Base-by-base conservation (phyloP, 305 asterid species). In the Fraxinus greggii region DNA sequence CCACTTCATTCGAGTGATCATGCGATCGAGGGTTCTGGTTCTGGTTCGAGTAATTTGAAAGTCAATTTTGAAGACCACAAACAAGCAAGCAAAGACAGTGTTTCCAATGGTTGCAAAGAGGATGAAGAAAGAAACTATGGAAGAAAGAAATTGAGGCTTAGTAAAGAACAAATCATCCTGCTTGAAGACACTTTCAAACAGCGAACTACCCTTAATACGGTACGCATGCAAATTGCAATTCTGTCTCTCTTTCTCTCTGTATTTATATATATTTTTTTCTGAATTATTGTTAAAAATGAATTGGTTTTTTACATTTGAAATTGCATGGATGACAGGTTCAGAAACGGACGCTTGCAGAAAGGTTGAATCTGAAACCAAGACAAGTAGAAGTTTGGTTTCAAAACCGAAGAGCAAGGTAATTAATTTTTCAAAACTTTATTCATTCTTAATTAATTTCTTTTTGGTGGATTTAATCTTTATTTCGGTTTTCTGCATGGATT, bases 101-200 rank as follows among this genome's bases (percentile, higher is more conserved):
- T 1, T 40, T 28, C n/a, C 26, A 28, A 65, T 29, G 31, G 61
- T 26, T 77, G 85, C 72, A 77, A 61, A 23, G 82, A 80, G 2
- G 84, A 83, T 1, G 81, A 83, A 8, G 80, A 56, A 38, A 61
- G 51, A 4, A 82, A 79, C 33, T 69, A 51, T 23, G 59, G 77
- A 48, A 83, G 92, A 45, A 91, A 90, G 80, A 92, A 92, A 80
- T 21, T 91, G 83, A 90, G 92, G 89, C 92, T 91, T 48, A 82
- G 87, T 17, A 84, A 78, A 82, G 90, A 89, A 51, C 93, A 91
- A 42, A 67, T 86, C 0, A 78, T 78, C 9, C 70, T 91, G 74
- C 92, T 90, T 56, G 93, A 91, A 81, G 88, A 87, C 45, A 87
- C 86, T 76, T 91, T 89, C 90, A 83, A 83, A 76, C 87, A 73